Conservation (phyloP, 257 asterid genomes). For the Plantago elongata region DNA sequence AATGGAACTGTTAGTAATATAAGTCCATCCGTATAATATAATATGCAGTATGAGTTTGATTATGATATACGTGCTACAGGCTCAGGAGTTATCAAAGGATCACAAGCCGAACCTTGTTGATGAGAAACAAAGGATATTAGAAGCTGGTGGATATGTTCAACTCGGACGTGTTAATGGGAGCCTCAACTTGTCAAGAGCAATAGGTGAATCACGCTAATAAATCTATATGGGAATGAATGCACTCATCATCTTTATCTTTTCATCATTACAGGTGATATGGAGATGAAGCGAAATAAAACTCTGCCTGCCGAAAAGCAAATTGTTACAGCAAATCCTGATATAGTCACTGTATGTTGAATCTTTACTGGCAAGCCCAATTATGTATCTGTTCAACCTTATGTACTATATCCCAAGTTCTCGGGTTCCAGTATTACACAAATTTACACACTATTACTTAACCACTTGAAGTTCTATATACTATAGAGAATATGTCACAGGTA, state of each 20-base stretch:
- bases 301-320: conserved; percentile 88
- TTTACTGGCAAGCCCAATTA: not conserved
- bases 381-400: not conserved
- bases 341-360: conserved; percentile 51
- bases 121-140: conserved; percentile 76
- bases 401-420: too few species aligned
- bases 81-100: conserved; percentile 73
- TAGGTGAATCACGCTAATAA: conserved; percentile 43
- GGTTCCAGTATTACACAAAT: too few species aligned
- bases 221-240: conserved; percentile 17
- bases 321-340: conserved; percentile 84
- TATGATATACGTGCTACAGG: conserved; percentile 36
- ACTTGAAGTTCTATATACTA: too few species aligned
- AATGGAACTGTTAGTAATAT: conserved; percentile 1
- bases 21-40: conserved; percentile 5
- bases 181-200: conserved; percentile 90
- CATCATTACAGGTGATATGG: conserved; percentile 73
- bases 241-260: conserved; percentile 9
- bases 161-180: conserved; percentile 95
- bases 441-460: too few species aligned
- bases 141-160: conserved; percentile 92
- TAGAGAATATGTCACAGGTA: not conserved
- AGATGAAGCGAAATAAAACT: conserved; percentile 73
- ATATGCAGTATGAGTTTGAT: not conserved
- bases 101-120: conserved; percentile 80